Percentiles rank a stretch among this genome's conserved stretches.
These are phyloP conservation scores for Cadophora luteo-olivacea DNA, from an alignment of 2,329 filamentous ascomycete species.

Conservation along the genomic window DNA sequence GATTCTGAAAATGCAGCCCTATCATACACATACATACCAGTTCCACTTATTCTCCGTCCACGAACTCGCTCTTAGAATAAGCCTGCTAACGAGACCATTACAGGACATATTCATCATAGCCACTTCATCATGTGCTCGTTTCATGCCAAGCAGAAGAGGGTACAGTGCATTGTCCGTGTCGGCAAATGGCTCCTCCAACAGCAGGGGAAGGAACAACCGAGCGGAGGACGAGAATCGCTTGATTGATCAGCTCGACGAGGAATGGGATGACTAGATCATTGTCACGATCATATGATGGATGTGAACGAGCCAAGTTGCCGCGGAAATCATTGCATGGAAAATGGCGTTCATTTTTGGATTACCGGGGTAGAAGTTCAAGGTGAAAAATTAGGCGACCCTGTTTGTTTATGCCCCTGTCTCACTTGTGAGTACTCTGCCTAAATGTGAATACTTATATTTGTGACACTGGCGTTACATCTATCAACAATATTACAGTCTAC, in stretches of 20 bases:
- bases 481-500: background rate
- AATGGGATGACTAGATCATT: conserved; percentile 82
- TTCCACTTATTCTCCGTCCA: conserved; percentile 15
- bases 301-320: background rate
- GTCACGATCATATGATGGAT: background rate
- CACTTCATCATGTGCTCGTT: conserved; percentile 72
- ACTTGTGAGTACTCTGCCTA: background rate
- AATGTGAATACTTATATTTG: background rate
- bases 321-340: conserved; percentile 9
- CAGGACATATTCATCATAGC: conserved; percentile 72
- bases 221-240: conserved; percentile 87
- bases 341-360: conserved; percentile 7
- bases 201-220: conserved; percentile 35
- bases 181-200: conserved; percentile 54
- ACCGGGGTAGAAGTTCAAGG: conserved; percentile 17
- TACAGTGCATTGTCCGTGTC: conserved; percentile 69
- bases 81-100: conserved; percentile 29
- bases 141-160: conserved; percentile 68
- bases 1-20: conserved; percentile 19
- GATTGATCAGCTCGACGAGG: conserved; percentile 95
- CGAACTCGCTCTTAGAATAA: conserved; percentile 12
- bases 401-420: conserved; percentile 4
- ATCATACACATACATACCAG: conserved; percentile 9
- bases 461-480: background rate
- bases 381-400: conserved; percentile 17